These are phyloP conservation scores for Neonectria sp. DNA, from an alignment of 2,329 filamentous ascomycete genomes.

Conservation along the genomic window DNA sequence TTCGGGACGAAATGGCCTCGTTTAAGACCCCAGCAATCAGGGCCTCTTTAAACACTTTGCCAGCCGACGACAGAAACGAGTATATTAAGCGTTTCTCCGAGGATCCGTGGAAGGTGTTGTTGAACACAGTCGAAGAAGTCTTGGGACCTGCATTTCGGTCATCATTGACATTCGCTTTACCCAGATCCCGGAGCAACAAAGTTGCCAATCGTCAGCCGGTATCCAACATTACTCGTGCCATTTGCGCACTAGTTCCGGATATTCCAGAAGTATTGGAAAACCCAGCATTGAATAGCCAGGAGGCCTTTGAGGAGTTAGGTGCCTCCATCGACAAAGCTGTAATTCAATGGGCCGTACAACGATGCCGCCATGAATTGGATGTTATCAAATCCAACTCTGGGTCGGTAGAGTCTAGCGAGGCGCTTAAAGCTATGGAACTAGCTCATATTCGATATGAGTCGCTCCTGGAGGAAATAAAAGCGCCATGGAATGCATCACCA, in stretches of 20 bases:
- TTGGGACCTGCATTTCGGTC: slow-evolving; percentile 6
- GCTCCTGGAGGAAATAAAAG: not conserved
- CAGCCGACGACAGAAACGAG: not conserved
- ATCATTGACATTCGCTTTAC: not conserved
- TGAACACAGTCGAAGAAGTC: slow-evolving; percentile 5
- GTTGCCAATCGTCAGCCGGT: not conserved
- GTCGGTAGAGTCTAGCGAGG: not conserved
- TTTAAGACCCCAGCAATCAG: slow-evolving; percentile 14
- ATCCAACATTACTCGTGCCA: not conserved
- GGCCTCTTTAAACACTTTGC: slow-evolving; percentile 8
- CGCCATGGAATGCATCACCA: not conserved
- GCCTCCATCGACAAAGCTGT: slow-evolving; percentile 9
- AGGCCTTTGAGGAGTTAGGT: slow-evolving; percentile 7
- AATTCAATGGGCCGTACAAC: not conserved
- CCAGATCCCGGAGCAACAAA: not conserved
- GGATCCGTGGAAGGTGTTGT: slow-evolving; percentile 1
- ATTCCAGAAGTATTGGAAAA: slow-evolving; percentile 6
- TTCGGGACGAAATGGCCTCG: slow-evolving; percentile 4
- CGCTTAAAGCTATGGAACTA: not conserved
- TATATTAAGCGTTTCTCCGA: not conserved
- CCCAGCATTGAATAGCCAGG: not conserved
- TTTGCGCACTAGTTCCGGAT: not conserved
- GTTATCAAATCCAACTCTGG: not conserved
- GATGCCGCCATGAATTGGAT: not conserved
- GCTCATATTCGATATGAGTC: not conserved